Evolutionary conservation across 208 protist genomes (phyloP), one percentile per base, ranked within the genome.

Genomic region (Trypanosoma boissoni): DNA sequence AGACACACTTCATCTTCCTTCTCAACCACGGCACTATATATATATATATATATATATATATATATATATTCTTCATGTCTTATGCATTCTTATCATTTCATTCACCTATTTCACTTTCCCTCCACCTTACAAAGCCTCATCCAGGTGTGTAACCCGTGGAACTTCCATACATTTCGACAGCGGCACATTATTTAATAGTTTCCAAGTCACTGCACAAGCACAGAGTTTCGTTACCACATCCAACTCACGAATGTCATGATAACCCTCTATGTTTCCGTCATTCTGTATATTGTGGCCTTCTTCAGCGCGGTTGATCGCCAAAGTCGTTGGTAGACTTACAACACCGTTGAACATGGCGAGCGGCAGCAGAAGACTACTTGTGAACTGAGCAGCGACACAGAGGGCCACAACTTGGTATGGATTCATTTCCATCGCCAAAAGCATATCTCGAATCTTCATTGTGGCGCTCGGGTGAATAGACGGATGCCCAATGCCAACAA

Each of bases 311-410:
- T 94, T 97, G 58, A 95, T 95, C 24, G 57, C 52, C 29, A 97
- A 66, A 6, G 85, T 83, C 1, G 80, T 88, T 36, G 78, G 79
- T 1, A 93, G 67, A 61, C 90, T 80, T 20, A 94, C 72, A 23
- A 91, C 68, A 26, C 72, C 66, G 55, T 89, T 52, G 52, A 93
- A 89, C 43, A 95, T 69, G 6, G 91, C 88, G 14, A 97, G 74
- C 24, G 91, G 88, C 27, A 97, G 76, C 36, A 97, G 52, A 16
- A 97, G 74, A 50, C 88, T 95, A 65, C 88, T 91, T 43, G 88
- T 97, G 74, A 93, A 95, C 74, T 97, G 91, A 26, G 86, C 81
- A 39, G 88, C 76, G n/a, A 97, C 91, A 41, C 86, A 95, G 18
- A 97, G 49, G 16, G 87, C 74, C 6, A 97, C 78, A 20, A 97